These are phyloP conservation scores for Plenodomus biglobosus DNA, from an alignment of 2,329 filamentous ascomycete species.

Conservation along the genomic window DNA sequence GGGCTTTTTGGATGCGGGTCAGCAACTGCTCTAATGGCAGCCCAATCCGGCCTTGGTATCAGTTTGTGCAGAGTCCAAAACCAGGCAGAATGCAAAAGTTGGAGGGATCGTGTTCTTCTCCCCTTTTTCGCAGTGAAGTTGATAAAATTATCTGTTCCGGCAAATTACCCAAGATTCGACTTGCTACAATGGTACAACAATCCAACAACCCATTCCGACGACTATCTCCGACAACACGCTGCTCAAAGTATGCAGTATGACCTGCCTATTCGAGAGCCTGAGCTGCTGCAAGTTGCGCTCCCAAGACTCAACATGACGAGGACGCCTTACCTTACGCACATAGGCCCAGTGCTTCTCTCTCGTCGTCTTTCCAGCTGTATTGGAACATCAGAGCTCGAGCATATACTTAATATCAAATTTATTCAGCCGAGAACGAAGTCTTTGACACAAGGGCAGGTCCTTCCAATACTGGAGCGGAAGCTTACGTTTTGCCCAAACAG, in stretches of 20 bases:
- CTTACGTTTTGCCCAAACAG: slow-evolving; percentile 42
- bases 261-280: slow-evolving; percentile 34
- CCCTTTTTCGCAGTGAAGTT: slow-evolving; percentile 1
- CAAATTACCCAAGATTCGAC: slow-evolving; percentile 24
- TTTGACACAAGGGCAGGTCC: slow-evolving; percentile 10
- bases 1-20: slow-evolving; percentile 45
- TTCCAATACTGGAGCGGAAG: slow-evolving; percentile 28
- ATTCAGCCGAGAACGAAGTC: slow-evolving; percentile 31
- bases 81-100: slow-evolving; percentile 23
- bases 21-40: slow-evolving; percentile 29
- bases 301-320: slow-evolving; percentile 45
- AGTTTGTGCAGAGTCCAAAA: slow-evolving; percentile 27
- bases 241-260: slow-evolving; percentile 34
- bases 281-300: slow-evolving; percentile 40
- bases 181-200: slow-evolving; percentile 43
- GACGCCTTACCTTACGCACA: slow-evolving; percentile 42
- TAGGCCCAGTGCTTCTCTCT: slow-evolving; percentile 43
- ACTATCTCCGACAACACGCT: slow-evolving; percentile 32
- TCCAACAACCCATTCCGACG: slow-evolving; percentile 39
- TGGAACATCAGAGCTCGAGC: slow-evolving; percentile 9
- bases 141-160: slow-evolving; percentile 12
- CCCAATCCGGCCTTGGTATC: slow-evolving; percentile 33
- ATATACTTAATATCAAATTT: slow-evolving; percentile 34
- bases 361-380: slow-evolving; percentile 18
- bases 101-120: slow-evolving; percentile 26